These are phyloP conservation scores for Nitzschia sp. DNA, from an alignment of 108 stramenopile species.

Conservation along the genomic window DNA sequence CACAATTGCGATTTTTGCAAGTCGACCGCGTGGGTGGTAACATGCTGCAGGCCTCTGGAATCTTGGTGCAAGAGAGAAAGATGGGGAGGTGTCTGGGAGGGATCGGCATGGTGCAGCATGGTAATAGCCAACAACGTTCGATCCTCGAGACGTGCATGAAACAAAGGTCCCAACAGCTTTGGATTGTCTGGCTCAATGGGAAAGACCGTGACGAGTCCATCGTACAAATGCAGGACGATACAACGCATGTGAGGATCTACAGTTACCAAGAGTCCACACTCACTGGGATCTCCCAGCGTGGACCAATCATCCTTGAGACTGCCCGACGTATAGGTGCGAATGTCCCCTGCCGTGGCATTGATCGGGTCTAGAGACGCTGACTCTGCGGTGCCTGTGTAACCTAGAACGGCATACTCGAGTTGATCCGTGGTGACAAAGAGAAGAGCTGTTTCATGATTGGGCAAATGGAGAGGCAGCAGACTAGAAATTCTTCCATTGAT, in stretches of 20 bases:
- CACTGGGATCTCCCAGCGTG: constrained; percentile 42
- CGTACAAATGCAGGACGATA: constrained; percentile 71
- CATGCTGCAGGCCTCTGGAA: constrained; percentile 66
- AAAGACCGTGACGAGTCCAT: constrained; percentile 69
- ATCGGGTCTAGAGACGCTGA: background rate
- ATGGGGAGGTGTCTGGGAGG: constrained; percentile 50
- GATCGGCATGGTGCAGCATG: constrained; percentile 54
- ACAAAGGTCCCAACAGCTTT: constrained; percentile 49
- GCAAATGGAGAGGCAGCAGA: constrained; percentile 46
- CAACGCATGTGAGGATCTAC: constrained; percentile 67
- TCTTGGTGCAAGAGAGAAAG: constrained; percentile 77
- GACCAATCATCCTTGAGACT: constrained; percentile 41
- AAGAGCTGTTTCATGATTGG: constrained; percentile 31
- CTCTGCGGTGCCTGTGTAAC: constrained; percentile 34
- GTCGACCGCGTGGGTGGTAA: constrained; percentile 62
- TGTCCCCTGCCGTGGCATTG: constrained; percentile 31
- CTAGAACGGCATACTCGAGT: constrained; percentile 69
- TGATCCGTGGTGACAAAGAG: constrained; percentile 76
- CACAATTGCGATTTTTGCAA: constrained; percentile 46
- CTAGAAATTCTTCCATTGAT: constrained; percentile 71
- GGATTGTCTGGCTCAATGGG: constrained; percentile 48
- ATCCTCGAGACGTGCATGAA: constrained; percentile 79
- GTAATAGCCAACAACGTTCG: constrained; percentile 55
- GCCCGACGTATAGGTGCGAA: constrained; percentile 57
- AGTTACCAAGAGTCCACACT: constrained; percentile 63